phyloP scores from a whole-genome alignment of 2,329 filamentous ascomycete species.

The Thermoascus crustaceus region DNA sequence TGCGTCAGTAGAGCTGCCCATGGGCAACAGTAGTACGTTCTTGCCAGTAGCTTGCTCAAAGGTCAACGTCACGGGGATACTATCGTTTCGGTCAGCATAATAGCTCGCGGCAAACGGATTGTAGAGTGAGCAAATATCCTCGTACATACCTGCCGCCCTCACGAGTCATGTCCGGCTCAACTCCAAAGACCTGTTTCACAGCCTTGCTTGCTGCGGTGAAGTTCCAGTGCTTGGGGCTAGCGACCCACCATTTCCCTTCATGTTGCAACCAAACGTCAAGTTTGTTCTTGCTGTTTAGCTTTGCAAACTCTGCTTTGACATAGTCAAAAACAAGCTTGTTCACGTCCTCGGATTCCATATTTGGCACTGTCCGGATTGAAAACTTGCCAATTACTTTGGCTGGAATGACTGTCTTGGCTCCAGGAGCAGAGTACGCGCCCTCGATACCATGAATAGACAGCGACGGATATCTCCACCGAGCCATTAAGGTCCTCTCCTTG shows the following conservation, averaged over 20 bases:
- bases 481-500: slow-evolving; percentile 91
- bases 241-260: slow-evolving; percentile 97
- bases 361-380: slow-evolving; percentile 90
- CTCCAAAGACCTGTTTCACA: slow-evolving; percentile 89
- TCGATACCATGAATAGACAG: slow-evolving; percentile 92
- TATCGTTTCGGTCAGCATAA: slow-evolving; percentile 34
- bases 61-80: slow-evolving; percentile 91
- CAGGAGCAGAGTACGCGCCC: slow-evolving; percentile 85
- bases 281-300: slow-evolving; percentile 86
- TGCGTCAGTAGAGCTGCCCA: slow-evolving; percentile 94
- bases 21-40: slow-evolving; percentile 90
- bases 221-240: slow-evolving; percentile 98
- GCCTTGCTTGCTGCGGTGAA: slow-evolving; percentile 91
- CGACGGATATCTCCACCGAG: slow-evolving; percentile 88
- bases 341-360: slow-evolving; percentile 91
- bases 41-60: slow-evolving; percentile 98
- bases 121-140: slow-evolving; percentile 1
- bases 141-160: slow-evolving; percentile 73
- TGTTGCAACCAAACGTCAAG: slow-evolving; percentile 76
- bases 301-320: slow-evolving; percentile 74
- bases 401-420: slow-evolving; percentile 96
- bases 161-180: slow-evolving; percentile 87
- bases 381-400: slow-evolving; percentile 98
- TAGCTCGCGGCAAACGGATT: slow-evolving; percentile 4
- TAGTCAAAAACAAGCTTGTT: slow-evolving; percentile 78